Evolutionary conservation across 495 filamentous ascomycete species (phyloP), one percentile per base, ranked within the genome.

Genomic region (Niebla homalea): DNA sequence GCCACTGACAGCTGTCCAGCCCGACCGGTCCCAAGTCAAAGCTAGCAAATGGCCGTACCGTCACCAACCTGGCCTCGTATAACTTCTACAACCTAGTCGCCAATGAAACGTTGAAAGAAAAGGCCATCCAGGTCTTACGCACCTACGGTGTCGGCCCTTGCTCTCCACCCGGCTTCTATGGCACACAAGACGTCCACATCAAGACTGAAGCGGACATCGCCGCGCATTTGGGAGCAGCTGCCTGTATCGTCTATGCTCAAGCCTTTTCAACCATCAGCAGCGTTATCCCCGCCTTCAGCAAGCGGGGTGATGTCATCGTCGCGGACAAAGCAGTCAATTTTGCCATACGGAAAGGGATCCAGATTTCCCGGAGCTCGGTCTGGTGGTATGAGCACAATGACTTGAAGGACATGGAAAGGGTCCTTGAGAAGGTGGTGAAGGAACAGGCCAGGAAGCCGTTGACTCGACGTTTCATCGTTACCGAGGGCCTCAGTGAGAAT

Each of bases 151-250:
- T 97, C 35, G 92, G 92, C 19, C 89, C 92, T 46, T 99, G 92
- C 66, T 89, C 89, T 32, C 92, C 92, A 2, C 90, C 92, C 14
- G 87, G 90, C 35, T 99, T 99, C 69, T 99, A 99, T 69, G 92
- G 89, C 47, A 97, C 86, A 21, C 93, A 99, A 62, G 92, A 99
- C 68, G 89, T 99, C 18, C 93, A 99, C 65, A 88, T 96, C 79
- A 87, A 90, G 70, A 86, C 85, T 2, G 93, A 99, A 65, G 82
- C 85, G 37, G 89, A 99, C 65, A 88, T 99, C 62, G 87, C 92
- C 3, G 74, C 81, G 19, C 92, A 85, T 64, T 65, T 99, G 14
- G 92, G 92, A 8, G 82, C 84, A 16, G 77, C 87, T 32, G 81
- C 81, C 32, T 92, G 87, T 62, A 96, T 99, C 53, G 75, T 97